Evolutionary conservation across 1,139 yeast species (phyloP).

Genomic region (Saccharomyces pastorianus): DNA sequence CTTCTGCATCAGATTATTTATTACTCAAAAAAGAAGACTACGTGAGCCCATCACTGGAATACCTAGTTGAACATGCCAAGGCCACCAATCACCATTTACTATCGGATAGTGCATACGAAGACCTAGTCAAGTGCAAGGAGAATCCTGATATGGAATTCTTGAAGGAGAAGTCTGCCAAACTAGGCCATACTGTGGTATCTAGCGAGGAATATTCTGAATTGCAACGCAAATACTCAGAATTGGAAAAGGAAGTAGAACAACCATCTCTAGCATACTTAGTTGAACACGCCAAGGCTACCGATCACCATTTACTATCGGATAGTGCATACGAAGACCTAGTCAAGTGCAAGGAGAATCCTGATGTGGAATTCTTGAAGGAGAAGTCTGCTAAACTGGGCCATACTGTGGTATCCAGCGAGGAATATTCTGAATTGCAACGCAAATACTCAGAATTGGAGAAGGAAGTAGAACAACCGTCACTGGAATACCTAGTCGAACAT

Average conservation of each 20-base stretch:
- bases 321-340: slow-evolving; percentile 15
- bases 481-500: slow-evolving; percentile 9
- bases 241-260: slow-evolving; percentile 1
- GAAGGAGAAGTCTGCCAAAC: slow-evolving; percentile 21
- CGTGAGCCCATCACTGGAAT: slow-evolving; percentile 11
- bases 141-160: slow-evolving; percentile 20
- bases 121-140: slow-evolving; percentile 4
- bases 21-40: slow-evolving; percentile 1
- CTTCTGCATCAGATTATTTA: slow-evolving; percentile 4
- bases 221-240: slow-evolving; percentile 6
- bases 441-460: slow-evolving; percentile 7
- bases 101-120: slow-evolving; percentile 14
- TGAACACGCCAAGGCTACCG: slow-evolving; percentile 2
- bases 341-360: slow-evolving; percentile 9
- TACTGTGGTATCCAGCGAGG: slow-evolving; percentile 9
- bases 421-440: slow-evolving; percentile 8
- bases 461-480: slow-evolving; percentile 7
- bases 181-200: slow-evolving; percentile 14
- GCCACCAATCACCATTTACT: background rate
- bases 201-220: slow-evolving; percentile 12
- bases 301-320: slow-evolving; percentile 2
- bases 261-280: slow-evolving; percentile 14
- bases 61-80: slow-evolving; percentile 7
- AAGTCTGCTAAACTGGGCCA: slow-evolving; percentile 25
- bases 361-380: slow-evolving; percentile 19